Evolutionary conservation across 805 yeast genomes (phyloP).

Genomic region (Phaffomyces antillensis): DNA sequence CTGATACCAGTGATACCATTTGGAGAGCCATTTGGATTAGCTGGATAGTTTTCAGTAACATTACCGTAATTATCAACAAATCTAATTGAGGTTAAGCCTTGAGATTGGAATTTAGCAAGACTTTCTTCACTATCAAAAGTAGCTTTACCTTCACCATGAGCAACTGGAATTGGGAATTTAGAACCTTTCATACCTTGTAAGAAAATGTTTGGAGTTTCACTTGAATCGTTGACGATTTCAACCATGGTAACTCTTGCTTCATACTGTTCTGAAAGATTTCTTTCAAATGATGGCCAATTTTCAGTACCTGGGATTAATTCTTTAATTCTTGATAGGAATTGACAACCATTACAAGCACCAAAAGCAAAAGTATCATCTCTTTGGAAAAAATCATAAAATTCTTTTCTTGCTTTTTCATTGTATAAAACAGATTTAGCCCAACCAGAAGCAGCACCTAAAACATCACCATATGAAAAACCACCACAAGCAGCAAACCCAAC

Average conservation of each 20-base stretch:
- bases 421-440: constrained; percentile 97
- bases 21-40: constrained; percentile 95
- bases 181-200: constrained; percentile 91
- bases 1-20: constrained; percentile 89
- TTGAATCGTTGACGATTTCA: constrained; percentile 53
- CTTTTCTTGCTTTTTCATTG: constrained; percentile 67
- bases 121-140: constrained; percentile 45
- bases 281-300: constrained; percentile 93
- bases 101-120: constrained; percentile 40
- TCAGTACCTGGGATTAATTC: constrained; percentile 88
- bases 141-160: constrained; percentile 98
- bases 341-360: constrained; percentile 99
- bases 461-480: constrained; percentile 98
- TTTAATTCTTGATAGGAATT: constrained; percentile 82
- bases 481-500: constrained; percentile 98
- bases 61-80: constrained; percentile 90
- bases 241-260: constrained; percentile 93
- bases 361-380: constrained; percentile 91
- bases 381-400: constrained; percentile 76
- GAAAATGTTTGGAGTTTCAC: constrained; percentile 51
- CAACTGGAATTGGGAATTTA: constrained; percentile 90
- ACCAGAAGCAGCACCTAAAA: constrained; percentile 96
- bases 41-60: constrained; percentile 77
- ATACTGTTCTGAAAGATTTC: constrained; percentile 87
- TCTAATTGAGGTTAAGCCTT: constrained; percentile 59